These are phyloP conservation scores for Santalum album DNA, from an alignment of 164 flowering plant species.

Conservation along the genomic window DNA sequence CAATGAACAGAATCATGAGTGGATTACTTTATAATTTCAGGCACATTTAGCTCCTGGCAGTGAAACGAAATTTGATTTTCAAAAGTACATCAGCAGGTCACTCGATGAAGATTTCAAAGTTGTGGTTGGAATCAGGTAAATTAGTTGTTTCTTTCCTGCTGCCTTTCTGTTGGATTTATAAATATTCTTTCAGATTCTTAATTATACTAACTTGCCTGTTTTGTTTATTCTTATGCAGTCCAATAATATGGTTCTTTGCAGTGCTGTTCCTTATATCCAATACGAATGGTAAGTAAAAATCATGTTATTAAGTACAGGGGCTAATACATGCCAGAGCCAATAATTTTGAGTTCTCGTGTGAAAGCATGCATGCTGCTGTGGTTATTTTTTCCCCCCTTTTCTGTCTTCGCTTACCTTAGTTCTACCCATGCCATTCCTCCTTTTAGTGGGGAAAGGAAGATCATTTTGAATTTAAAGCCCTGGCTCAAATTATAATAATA, in stretches of 20 bases:
- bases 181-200: neutral
- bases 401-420: too few species aligned
- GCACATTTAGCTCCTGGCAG: constrained; percentile 51
- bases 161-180: neutral
- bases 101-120: constrained; percentile 43
- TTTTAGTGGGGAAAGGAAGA: too few species aligned
- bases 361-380: too few species aligned
- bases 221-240: constrained; percentile 25
- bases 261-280: constrained; percentile 35
- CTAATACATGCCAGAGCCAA: too few species aligned
- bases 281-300: constrained; percentile 29
- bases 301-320: too few species aligned
- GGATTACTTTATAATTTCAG: constrained; percentile 14
- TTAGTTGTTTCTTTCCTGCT: neutral
- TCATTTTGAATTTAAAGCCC: too few species aligned
- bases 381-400: too few species aligned
- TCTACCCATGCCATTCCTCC: too few species aligned
- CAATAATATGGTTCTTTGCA: constrained; percentile 39
- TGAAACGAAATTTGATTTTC: constrained; percentile 39
- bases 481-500: too few species aligned
- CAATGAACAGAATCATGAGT: too few species aligned
- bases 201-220: neutral
- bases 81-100: constrained; percentile 40
- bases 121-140: constrained; percentile 39
- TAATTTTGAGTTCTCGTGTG: too few species aligned